Evolutionary conservation across 2,329 filamentous ascomycete species (phyloP).

Genomic region (Rutstroemia sp.): DNA sequence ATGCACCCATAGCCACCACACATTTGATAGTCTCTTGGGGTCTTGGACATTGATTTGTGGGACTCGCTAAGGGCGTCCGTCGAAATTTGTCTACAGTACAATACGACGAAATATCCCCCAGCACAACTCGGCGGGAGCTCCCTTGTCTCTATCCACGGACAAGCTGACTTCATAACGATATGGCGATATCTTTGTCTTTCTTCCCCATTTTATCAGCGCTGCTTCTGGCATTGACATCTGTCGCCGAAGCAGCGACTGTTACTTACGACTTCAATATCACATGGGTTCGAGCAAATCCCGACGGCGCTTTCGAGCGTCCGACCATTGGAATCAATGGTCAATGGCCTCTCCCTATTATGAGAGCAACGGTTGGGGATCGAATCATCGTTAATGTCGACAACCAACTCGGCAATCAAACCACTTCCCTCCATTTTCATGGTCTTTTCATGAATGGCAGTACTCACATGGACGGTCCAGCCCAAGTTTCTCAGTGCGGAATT

Average conservation of each 20-base stretch:
- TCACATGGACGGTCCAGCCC: slow-evolving; percentile 60
- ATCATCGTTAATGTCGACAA: slow-evolving; percentile 36
- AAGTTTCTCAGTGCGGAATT: slow-evolving; percentile 62
- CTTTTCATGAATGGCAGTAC: slow-evolving; percentile 60
- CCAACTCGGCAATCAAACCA: slow-evolving; percentile 45
- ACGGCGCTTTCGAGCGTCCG: slow-evolving; percentile 56
- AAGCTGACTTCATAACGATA: slow-evolving; percentile 17
- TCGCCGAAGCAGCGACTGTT: slow-evolving; percentile 38
- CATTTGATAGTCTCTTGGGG: background rate
- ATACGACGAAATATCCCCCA: too few species aligned
- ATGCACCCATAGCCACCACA: too few species aligned
- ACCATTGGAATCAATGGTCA: slow-evolving; percentile 70
- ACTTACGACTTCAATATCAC: slow-evolving; percentile 60
- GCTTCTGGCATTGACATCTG: slow-evolving; percentile 25
- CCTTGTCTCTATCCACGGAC: background rate
- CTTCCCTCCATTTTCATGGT: slow-evolving; percentile 64
- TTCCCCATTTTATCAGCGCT: slow-evolving; percentile 32
- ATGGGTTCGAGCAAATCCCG: slow-evolving; percentile 67
- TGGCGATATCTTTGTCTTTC: slow-evolving; percentile 38
- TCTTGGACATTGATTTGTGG: too few species aligned
- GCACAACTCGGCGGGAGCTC: background rate
- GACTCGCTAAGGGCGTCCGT: too few species aligned
- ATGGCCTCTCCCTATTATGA: slow-evolving; percentile 66
- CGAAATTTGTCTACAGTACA: too few species aligned
- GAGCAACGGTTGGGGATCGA: slow-evolving; percentile 52